phyloP scores from a whole-genome alignment of 1,284 basidiomycete species.

The Pyrrhoderma lamaoense region DNA sequence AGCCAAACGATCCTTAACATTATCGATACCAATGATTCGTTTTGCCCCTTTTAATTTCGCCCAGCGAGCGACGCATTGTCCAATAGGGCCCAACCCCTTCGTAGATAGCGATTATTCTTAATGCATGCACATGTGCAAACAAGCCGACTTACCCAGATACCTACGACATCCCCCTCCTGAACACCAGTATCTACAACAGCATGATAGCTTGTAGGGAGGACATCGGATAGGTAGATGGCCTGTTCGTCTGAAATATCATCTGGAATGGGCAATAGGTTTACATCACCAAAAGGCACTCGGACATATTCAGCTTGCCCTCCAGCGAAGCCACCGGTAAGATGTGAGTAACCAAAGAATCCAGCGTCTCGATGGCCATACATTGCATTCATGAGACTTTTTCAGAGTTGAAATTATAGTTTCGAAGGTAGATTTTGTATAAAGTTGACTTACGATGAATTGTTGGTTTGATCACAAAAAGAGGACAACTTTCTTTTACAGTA shows the following conservation, averaged over 20 bases:
- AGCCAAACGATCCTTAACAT: constrained; percentile 51
- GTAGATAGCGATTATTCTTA: neutral
- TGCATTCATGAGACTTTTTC: constrained; percentile 45
- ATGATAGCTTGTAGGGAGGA: constrained; percentile 72
- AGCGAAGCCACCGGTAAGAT: constrained; percentile 69
- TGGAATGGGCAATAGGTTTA: constrained; percentile 66
- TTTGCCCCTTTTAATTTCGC: constrained; percentile 62
- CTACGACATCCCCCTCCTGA: constrained; percentile 57
- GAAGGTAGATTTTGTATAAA: neutral
- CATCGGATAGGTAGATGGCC: constrained; percentile 60
- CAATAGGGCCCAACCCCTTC: constrained; percentile 56
- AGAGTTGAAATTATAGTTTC: neutral
- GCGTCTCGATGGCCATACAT: constrained; percentile 68
- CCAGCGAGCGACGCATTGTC: constrained; percentile 54
- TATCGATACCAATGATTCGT: constrained; percentile 69
- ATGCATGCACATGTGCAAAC: neutral
- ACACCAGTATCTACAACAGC: constrained; percentile 64
- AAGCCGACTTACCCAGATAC: constrained; percentile 47
- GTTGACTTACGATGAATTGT: constrained; percentile 46
- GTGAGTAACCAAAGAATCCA: constrained; percentile 70
- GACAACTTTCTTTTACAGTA: constrained; percentile 70
- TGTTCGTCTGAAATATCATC: constrained; percentile 57
- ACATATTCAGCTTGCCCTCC: constrained; percentile 66
- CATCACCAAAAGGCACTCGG: constrained; percentile 61
- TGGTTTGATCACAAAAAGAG: constrained; percentile 67